Evolutionary conservation across 352 stramenopile species (phyloP).

Genomic region (Phytophthora fragariae): DNA sequence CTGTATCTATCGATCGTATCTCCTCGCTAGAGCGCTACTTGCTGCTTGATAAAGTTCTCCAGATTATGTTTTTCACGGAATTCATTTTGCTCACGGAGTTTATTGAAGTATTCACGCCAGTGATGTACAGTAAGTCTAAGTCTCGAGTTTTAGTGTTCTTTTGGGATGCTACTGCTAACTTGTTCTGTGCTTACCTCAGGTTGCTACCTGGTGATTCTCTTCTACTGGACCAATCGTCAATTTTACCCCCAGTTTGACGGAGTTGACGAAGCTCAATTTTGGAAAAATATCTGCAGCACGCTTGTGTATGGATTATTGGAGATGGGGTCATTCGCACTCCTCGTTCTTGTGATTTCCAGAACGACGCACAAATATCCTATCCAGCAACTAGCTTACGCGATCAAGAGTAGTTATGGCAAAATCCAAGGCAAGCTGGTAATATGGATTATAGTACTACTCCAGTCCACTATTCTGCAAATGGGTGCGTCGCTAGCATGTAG

Average conservation of each 20-base stretch:
- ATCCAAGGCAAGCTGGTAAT: conserved; percentile 35
- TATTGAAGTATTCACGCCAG: conserved; percentile 40
- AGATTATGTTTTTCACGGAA: conserved; percentile 42
- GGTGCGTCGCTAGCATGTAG: conserved; percentile 8
- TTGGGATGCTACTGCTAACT: not conserved
- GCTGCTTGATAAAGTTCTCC: conserved; percentile 30
- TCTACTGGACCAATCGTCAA: conserved; percentile 36
- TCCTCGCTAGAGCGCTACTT: conserved; percentile 5
- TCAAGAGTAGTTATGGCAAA: conserved; percentile 16
- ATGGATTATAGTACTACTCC: conserved; percentile 32
- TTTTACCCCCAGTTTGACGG: conserved; percentile 37
- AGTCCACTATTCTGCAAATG: conserved; percentile 27
- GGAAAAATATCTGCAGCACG: conserved; percentile 10
- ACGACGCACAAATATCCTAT: conserved; percentile 30
- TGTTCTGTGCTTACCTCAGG: conserved; percentile 11
- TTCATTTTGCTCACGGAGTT: conserved; percentile 44
- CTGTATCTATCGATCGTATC: not conserved
- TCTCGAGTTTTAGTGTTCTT: not conserved
- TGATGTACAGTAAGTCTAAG: conserved; percentile 44
- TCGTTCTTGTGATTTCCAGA: conserved; percentile 22
- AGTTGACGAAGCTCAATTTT: conserved; percentile 13
- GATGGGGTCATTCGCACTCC: conserved; percentile 16
- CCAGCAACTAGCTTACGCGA: conserved; percentile 33
- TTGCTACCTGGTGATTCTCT: conserved; percentile 33
- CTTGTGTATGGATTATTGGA: conserved; percentile 28